phyloP scores from a whole-genome alignment of 1,139 yeast genomes.

The Debaryomycetaceae sp. region DNA sequence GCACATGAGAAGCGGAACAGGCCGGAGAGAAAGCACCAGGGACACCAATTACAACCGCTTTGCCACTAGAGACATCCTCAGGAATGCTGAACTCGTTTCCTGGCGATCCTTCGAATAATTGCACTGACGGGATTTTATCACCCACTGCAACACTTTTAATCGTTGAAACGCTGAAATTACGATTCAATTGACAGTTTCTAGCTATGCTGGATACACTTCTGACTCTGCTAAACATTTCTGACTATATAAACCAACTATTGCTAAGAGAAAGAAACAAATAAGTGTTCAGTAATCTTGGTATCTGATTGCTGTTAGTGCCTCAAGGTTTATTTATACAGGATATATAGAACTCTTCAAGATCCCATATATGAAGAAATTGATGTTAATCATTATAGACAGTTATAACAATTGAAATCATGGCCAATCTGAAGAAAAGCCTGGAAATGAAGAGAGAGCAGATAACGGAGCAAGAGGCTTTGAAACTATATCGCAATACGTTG shows the following conservation, averaged over 20 bases:
- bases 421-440: constrained; percentile 8
- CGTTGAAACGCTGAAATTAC: constrained; percentile 30
- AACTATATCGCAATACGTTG: constrained; percentile 63
- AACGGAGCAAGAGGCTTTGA: constrained; percentile 40
- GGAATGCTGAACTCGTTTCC: constrained; percentile 62
- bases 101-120: constrained; percentile 64
- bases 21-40: constrained; percentile 94
- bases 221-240: not conserved
- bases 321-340: no score
- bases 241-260: not conserved
- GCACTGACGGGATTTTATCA: constrained; percentile 52
- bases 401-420: constrained; percentile 5
- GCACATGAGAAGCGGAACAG: constrained; percentile 74
- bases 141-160: constrained; percentile 46
- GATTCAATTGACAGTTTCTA: constrained; percentile 9
- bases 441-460: constrained; percentile 12
- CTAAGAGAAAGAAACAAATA: no score
- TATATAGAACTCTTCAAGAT: no score
- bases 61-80: constrained; percentile 50
- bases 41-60: constrained; percentile 68
- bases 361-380: no score
- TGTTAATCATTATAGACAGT: no score
- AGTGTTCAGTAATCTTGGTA: no score
- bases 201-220: constrained; percentile 9
- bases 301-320: no score